Base-by-base conservation (phyloP, 768 basidiomycete species). In the Flagelloscypha sp. region DNA sequence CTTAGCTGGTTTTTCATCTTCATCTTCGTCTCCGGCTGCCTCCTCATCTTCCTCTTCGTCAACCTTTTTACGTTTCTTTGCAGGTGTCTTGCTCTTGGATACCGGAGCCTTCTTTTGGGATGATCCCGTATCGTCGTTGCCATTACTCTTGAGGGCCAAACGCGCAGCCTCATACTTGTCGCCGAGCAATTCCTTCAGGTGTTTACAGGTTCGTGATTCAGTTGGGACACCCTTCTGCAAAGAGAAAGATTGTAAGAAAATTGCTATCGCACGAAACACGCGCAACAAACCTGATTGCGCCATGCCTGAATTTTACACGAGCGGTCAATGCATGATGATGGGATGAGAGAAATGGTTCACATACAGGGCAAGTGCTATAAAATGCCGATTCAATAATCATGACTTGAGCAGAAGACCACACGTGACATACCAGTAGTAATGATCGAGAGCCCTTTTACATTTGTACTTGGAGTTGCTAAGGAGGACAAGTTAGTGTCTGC, bases 171-270 rank as follows among this genome's bases (percentile, higher is more conserved):
- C 63, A 44, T 66, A 66, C 15, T 46, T 48, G 5, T 56, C 56
- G 13, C 64, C 64, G 12, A 66, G 46, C 19, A 65, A 43, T 3
- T 44, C 43, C 33, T 54, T 53, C 29, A 66, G 43, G 37, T 66
- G 64, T 35, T 65, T 65, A 48, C 64, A 66, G 3, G 56, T 53
- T 2, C 64, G 60, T 3, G 60, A 62, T 41, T 63, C 58, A 18
- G 56, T 49, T 2, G 64, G 63, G 9, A 39, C 52, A 4, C 59
- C 54, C 9, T 45, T 47, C 54, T 59, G 33, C 33, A 22, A 12
- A 12, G 13, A 25, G 16, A 27, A 38, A 8, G 12, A 7, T 24
- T 13, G 13, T 20, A 35, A 33, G 16, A 32, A 21, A 11, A 32
- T 1, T 20, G 8, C 33, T 13, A 35, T 16, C 12, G 20, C 13